phyloP scores from a whole-genome alignment of 1,139 yeast species.

The Waltiozyma sp. region DNA sequence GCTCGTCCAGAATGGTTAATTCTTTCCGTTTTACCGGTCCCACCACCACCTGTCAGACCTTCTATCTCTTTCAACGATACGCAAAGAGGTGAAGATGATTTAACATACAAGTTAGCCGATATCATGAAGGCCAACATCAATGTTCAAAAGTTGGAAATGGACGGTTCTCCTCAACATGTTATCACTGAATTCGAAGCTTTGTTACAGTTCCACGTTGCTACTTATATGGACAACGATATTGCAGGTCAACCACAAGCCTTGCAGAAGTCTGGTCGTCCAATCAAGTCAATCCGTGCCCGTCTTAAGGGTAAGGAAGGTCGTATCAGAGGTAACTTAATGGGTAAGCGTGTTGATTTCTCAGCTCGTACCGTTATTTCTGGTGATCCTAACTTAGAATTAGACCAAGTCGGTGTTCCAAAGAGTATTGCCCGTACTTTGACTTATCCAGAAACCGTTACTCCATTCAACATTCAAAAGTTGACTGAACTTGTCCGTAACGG shows the following conservation, averaged over 20 bases:
- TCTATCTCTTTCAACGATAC: slow-evolving; percentile 96
- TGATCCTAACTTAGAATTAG: slow-evolving; percentile 94
- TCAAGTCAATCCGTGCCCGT: slow-evolving; percentile 96
- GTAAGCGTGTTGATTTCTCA: slow-evolving; percentile 98
- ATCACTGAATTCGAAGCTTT: slow-evolving; percentile 93
- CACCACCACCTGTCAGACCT: slow-evolving; percentile 99
- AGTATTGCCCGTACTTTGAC: slow-evolving; percentile 92
- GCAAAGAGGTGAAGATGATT: slow-evolving; percentile 99
- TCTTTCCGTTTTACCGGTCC: slow-evolving; percentile 95
- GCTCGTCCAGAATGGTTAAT: slow-evolving; percentile 99
- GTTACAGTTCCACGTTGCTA: slow-evolving; percentile 96
- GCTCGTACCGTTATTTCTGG: slow-evolving; percentile 99
- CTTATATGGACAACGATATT: slow-evolving; percentile 98
- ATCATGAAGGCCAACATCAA: slow-evolving; percentile 91
- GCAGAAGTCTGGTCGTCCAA: slow-evolving; percentile 98
- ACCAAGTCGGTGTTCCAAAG: slow-evolving; percentile 97
- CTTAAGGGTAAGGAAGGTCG: slow-evolving; percentile 99
- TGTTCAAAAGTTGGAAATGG: slow-evolving; percentile 92
- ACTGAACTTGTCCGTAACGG: slow-evolving; percentile 95
- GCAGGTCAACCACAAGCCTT: slow-evolving; percentile 99
- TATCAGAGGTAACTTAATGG: slow-evolving; percentile 97
- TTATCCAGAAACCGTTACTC: slow-evolving; percentile 96
- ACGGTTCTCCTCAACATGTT: slow-evolving; percentile 98
- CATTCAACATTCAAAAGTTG: slow-evolving; percentile 86
- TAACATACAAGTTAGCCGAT: slow-evolving; percentile 95